Evolutionary conservation across 176 grass and related monocot genomes (phyloP).

Genomic region (Otatea glauca): DNA sequence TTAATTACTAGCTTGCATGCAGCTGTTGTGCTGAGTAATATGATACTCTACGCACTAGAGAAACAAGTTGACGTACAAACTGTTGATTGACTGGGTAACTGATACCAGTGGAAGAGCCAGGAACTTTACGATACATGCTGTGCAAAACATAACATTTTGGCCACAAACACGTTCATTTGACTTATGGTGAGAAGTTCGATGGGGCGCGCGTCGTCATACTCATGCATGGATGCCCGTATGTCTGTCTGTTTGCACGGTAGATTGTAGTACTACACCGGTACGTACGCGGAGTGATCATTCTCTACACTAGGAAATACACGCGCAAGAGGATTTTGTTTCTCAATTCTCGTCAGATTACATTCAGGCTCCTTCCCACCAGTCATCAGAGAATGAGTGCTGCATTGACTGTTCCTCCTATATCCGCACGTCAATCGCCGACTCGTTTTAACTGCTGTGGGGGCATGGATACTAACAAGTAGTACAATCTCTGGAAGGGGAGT

Average conservation of each 20-base stretch:
- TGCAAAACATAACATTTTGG: too few species aligned
- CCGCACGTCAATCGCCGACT: background rate
- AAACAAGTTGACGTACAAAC: background rate
- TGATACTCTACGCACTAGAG: background rate
- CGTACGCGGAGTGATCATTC: background rate
- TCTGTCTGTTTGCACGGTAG: background rate
- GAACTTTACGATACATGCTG: too few species aligned
- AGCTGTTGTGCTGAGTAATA: background rate
- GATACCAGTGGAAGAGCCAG: too few species aligned
- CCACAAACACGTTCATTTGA: too few species aligned
- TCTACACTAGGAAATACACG: background rate
- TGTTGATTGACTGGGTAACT: background rate
- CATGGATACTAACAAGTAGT: background rate
- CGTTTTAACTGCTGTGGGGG: conserved; percentile 6
- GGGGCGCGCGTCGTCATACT: too few species aligned
- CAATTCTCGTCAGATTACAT: background rate
- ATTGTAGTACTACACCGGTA: too few species aligned
- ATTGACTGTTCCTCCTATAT: background rate
- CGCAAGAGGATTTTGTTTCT: background rate
- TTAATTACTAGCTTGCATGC: background rate
- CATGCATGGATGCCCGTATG: too few species aligned
- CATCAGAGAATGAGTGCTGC: conserved; percentile 15
- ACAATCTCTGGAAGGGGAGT: background rate
- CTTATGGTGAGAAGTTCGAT: too few species aligned
- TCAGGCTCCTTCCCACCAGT: background rate